A percentile compares a stretch with the other conserved stretches of the same genome.
phyloP scores from a whole-genome alignment of 345 rosid genomes.

The Lepidium didymum region DNA sequence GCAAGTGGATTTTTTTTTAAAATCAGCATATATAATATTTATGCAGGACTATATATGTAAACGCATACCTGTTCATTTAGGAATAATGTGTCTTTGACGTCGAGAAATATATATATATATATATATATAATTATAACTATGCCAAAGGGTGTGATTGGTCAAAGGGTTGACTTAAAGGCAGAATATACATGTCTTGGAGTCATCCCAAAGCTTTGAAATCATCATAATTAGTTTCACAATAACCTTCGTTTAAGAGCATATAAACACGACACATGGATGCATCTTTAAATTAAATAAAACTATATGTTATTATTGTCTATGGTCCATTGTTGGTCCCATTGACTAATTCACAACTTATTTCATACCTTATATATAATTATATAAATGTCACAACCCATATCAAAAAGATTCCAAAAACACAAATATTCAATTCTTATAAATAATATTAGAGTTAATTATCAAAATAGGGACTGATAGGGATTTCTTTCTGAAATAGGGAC shows the following conservation, averaged over 20 bases:
- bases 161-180: not conserved
- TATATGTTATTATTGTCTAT: not conserved
- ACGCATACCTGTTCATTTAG: not conserved
- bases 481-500: too few species aligned
- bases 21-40: not conserved
- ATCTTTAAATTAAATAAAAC: not conserved
- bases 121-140: not conserved
- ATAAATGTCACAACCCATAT: not conserved
- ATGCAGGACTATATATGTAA: not conserved
- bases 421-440: not conserved
- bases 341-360: not conserved
- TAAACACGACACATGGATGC: slow-evolving; percentile 7
- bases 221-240: not conserved
- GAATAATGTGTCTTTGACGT: not conserved
- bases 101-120: too few species aligned
- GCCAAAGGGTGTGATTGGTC: not conserved
- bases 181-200: not conserved
- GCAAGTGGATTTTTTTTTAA: not conserved
- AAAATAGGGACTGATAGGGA: too few species aligned
- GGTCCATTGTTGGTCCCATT: slow-evolving; percentile 2
- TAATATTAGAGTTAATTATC: too few species aligned
- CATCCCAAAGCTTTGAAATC: not conserved
- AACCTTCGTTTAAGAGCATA: not conserved
- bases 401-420: slow-evolving; percentile 4
- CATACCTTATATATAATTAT: not conserved